Evolutionary conservation across 257 asterid species (phyloP), one percentile per base, ranked within the genome.

Genomic region (Gardenia jasminoides): DNA sequence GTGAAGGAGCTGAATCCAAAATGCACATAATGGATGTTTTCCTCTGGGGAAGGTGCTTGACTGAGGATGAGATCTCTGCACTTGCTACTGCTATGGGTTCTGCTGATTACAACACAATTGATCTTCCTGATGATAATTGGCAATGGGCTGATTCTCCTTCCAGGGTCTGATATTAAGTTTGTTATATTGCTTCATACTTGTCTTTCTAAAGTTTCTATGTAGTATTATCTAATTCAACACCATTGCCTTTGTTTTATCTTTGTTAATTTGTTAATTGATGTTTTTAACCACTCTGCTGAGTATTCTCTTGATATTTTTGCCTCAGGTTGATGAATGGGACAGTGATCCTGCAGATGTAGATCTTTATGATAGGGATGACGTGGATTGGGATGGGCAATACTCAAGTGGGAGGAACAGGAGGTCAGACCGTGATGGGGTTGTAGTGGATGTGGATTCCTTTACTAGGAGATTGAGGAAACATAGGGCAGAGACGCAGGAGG

Each of bases 341-440:
- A 96, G 99, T 65, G 99, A 96, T 78, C 99, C 98, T 11, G 99
- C 97, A 22, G 99, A 96, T 86, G 97, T 96, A 66, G 99, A 96
- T 86, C 97, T 96, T 82, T 96, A 91, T 74, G 99, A 96, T 84
- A 87, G 98, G 85, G 99, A 96, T 47, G 99, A 93, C 85, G 93
- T 93, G 74, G 99, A 96, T 75, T 96, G 99, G 99, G 99, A 96
- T 84, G 99, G 99, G 52, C 99, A 96, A 75, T 96, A 89, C 87
- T 96, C 99, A 64, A 96, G 99, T 85, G 99, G 97, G 81, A 91
- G 99, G 90, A 96, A 86, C 83, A 91, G 97, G 81, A 90, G 97
- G 81, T 89, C 97, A 31, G 97, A 92, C 41, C 93, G 98, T 50
- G 98, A 96, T 68, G 94, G 92, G 76, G 80, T 92, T 28, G 84